A percentile compares a stretch with the other conserved stretches of the same genome.
Conservation (phyloP, 2,329 filamentous ascomycete genomes). For the Claviceps sorghi region DNA sequence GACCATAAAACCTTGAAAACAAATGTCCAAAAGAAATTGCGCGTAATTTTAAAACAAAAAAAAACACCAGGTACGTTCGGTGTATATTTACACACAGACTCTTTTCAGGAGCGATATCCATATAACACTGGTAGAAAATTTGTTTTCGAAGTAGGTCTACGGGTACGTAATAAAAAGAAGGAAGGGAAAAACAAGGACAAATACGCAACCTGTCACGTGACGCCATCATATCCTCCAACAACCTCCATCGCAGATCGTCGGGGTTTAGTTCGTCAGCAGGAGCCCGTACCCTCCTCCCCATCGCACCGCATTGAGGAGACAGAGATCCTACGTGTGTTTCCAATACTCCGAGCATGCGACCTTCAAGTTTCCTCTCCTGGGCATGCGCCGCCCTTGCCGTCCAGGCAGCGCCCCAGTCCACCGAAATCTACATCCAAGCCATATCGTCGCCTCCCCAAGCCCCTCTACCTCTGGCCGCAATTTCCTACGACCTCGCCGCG, state of each 20-base stretch:
- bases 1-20: too few species aligned
- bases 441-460: constrained; percentile 19
- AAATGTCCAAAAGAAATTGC: too few species aligned
- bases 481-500: constrained; percentile 37
- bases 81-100: too few species aligned
- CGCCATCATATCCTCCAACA: background rate
- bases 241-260: background rate
- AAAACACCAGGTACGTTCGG: too few species aligned
- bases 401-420: constrained; percentile 27
- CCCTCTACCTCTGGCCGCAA: constrained; percentile 36
- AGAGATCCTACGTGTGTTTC: background rate
- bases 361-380: constrained; percentile 24
- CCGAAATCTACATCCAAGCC: constrained; percentile 40
- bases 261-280: background rate
- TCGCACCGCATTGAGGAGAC: background rate
- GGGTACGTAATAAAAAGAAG: too few species aligned
- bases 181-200: too few species aligned
- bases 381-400: constrained; percentile 28
- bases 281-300: background rate
- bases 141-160: too few species aligned
- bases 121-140: too few species aligned
- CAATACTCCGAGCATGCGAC: constrained; percentile 23
- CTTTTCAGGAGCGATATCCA: too few species aligned
- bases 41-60: too few species aligned
- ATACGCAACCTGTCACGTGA: too few species aligned